A percentile compares a stretch with the other conserved stretches of the same genome.
phyloP scores from a whole-genome alignment of 1,139 yeast genomes.

The Yamadazyma blattariae region DNA sequence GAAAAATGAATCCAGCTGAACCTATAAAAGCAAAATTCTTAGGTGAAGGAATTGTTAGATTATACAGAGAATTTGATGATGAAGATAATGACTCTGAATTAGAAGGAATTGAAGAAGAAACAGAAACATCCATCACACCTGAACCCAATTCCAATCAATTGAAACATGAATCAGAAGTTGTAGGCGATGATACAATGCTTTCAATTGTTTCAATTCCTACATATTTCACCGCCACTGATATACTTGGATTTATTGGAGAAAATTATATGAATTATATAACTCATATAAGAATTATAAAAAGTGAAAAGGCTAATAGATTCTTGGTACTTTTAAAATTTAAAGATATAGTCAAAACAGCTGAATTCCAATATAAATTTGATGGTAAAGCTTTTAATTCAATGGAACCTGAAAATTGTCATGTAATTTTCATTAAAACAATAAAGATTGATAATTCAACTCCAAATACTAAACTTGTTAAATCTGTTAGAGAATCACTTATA shows the following conservation, averaged over 20 bases:
- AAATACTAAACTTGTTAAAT: slow-evolving; percentile 12
- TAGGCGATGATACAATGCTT: slow-evolving; percentile 62
- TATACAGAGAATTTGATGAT: slow-evolving; percentile 53
- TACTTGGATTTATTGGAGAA: slow-evolving; percentile 77
- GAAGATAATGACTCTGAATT: slow-evolving; percentile 20
- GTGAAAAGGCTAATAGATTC: slow-evolving; percentile 67
- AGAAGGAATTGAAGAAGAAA: slow-evolving; percentile 4
- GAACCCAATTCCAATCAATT: too few relatives aligned
- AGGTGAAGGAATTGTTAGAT: slow-evolving; percentile 71
- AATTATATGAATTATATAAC: slow-evolving; percentile 54
- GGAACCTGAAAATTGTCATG: slow-evolving; percentile 88
- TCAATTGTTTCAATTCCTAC: slow-evolving; percentile 85
- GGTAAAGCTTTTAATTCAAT: slow-evolving; percentile 79
- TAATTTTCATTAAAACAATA: slow-evolving; percentile 64
- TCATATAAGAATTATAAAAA: slow-evolving; percentile 70
- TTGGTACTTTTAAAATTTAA: slow-evolving; percentile 77
- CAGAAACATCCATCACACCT: background rate
- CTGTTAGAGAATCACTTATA: slow-evolving; percentile 32
- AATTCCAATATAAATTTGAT: slow-evolving; percentile 64
- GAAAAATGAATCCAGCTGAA: slow-evolving; percentile 27
- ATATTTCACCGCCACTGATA: slow-evolving; percentile 81
- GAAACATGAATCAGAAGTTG: slow-evolving; percentile 5
- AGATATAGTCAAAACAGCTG: slow-evolving; percentile 50
- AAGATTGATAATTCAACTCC: slow-evolving; percentile 17
- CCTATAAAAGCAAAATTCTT: slow-evolving; percentile 57